Percentiles rank a stretch among this genome's conserved stretches.
Conservation (phyloP, 306 rosid species). For the Fragaria nilgerrensis region DNA sequence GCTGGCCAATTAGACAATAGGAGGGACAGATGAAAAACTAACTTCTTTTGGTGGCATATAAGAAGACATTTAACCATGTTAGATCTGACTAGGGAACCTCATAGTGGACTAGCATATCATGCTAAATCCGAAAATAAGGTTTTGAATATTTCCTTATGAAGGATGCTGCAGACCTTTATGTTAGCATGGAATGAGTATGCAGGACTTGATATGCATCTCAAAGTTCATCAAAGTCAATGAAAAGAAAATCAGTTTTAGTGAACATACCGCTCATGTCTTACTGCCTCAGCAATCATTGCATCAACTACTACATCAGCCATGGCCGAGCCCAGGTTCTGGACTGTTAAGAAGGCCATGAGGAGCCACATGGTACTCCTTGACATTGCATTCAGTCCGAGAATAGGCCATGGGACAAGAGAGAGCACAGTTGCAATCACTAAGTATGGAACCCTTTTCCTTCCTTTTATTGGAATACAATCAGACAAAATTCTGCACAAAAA, state of each 20-base stretch:
- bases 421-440: slow-evolving; percentile 71
- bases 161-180: neutral
- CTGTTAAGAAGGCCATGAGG: slow-evolving; percentile 59
- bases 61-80: neutral
- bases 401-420: slow-evolving; percentile 75
- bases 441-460: slow-evolving; percentile 80
- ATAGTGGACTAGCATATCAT: neutral
- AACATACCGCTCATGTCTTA: slow-evolving; percentile 62
- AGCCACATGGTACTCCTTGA: slow-evolving; percentile 64
- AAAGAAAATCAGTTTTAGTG: slow-evolving; percentile 24
- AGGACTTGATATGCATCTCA: slow-evolving; percentile 10
- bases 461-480: slow-evolving; percentile 80
- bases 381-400: slow-evolving; percentile 53
- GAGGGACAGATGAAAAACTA: neutral
- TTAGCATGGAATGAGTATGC: neutral
- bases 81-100: neutral
- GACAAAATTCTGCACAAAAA: slow-evolving; percentile 64
- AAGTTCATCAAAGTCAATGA: slow-evolving; percentile 7
- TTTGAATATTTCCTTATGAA: neutral
- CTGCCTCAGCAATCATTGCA: slow-evolving; percentile 95
- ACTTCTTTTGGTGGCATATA: slow-evolving; percentile 3
- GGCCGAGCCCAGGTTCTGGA: slow-evolving; percentile 83
- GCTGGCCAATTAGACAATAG: slow-evolving; percentile 10
- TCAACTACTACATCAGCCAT: slow-evolving; percentile 94
- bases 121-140: neutral